Evolutionary conservation across 176 grass and related monocot genomes (phyloP).

Genomic region (Chrysopogon serrulatus): DNA sequence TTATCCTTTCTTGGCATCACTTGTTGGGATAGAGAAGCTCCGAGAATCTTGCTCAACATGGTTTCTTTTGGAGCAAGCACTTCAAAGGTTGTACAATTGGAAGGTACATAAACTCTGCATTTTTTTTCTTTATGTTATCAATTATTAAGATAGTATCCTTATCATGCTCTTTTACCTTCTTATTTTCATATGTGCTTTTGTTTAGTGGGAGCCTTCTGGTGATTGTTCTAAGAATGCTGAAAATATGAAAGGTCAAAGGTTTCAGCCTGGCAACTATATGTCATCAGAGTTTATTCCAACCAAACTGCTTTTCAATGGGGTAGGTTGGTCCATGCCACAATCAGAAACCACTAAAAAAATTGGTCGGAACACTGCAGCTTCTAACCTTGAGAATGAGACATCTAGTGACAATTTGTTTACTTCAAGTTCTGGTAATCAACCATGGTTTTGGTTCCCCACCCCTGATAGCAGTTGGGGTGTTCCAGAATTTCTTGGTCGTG

Average conservation of each 20-base stretch:
- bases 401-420: slow-evolving; percentile 31
- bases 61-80: slow-evolving; percentile 95
- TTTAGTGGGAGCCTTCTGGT: slow-evolving; percentile 63
- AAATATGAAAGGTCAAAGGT: slow-evolving; percentile 50
- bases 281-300: slow-evolving; percentile 52
- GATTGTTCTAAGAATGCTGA: slow-evolving; percentile 48
- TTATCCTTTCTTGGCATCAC: slow-evolving; percentile 85
- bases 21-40: slow-evolving; percentile 88
- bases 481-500: slow-evolving; percentile 72
- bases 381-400: slow-evolving; percentile 38
- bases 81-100: slow-evolving; percentile 79
- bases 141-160: neutral
- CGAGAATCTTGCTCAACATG: slow-evolving; percentile 75
- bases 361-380: slow-evolving; percentile 33
- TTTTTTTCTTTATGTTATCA: neutral
- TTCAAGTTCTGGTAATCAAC: slow-evolving; percentile 46
- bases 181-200: slow-evolving; percentile 17
- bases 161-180: neutral
- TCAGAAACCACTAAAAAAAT: slow-evolving; percentile 52
- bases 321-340: slow-evolving; percentile 68
- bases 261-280: slow-evolving; percentile 33
- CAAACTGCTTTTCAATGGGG: slow-evolving; percentile 60
- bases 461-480: slow-evolving; percentile 53
- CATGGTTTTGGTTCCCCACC: slow-evolving; percentile 94
- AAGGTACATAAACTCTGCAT: slow-evolving; percentile 50